Base-by-base conservation (phyloP, 164 flowering plant species). In the Litsea cubeba region DNA sequence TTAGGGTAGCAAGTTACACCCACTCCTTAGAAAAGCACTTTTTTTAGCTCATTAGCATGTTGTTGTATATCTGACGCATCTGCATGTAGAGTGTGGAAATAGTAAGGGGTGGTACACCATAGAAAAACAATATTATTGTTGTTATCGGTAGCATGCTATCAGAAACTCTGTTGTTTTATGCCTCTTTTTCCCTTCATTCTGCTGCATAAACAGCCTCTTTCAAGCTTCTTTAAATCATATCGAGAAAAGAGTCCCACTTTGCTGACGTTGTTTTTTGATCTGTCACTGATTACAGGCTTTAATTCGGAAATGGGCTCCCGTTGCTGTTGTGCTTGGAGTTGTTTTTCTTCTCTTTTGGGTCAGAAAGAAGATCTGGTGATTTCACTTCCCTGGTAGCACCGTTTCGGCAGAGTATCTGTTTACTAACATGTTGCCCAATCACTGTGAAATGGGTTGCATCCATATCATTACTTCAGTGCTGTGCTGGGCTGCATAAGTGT, bases 291-390 rank as follows among this genome's bases (percentile, higher is more conserved):
- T 76, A 76, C 76, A 90, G 93, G 93, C 95, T 62, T 68, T 92
- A 68, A 88, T 92, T 72, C 85, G 89, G 72, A 92, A 90, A 69
- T 92, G 92, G 91, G 97, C 95, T 6, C 97, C 97, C 40, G 89
- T 89, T 50, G 97, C 91, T 25, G 84, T 90, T 80, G 97, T 92
- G 71, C 60, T 92, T 7, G 94, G 93, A 78, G 83, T 92, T 32
- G 95, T 92, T 64, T 65, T 90, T 73, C 84, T 90, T 20, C 85
- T 92, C 68, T 88, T 90, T 82, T 90, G 90, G 91, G 81, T 86
- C 71, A 86, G 81, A 78, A 82, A 76, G 63, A 88, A 87, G 82
- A 73, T 90, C 2, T 88, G 90, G 89, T 90, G 85, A 90, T 81
- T 58, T 62, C 69, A 40, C 8, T 17, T 25, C 46, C 12, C 24